Base-by-base conservation (phyloP, 148 eudicot species). In the Nepenthes mirabilis region DNA sequence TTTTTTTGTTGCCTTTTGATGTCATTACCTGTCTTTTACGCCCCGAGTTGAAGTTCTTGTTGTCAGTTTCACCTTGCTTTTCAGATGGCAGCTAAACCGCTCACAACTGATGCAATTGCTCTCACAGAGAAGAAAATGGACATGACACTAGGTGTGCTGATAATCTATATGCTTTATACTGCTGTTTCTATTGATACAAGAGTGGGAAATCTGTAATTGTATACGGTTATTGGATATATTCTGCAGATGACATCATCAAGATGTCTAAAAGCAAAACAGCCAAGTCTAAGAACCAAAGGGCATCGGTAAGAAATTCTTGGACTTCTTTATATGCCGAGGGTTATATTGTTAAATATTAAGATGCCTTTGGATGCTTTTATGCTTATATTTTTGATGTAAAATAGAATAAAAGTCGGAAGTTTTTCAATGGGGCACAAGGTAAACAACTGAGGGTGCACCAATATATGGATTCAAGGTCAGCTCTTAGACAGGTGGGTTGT, bases 51-150 rank as follows among this genome's bases (percentile, higher is more conserved):
- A 40, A 40, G 8, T 3, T 40, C 4, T 4, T 40, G 45, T 4
- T 40, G 45, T 8, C 4, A 40, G 1, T 40, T 40, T 40, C 45
- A 40, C 52, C 11, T 49, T 49, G 52, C 52, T 49, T 49, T 70
- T 45, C 78, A 91, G 96, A 93, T 93, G 98, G 88, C 87, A 9
- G 65, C 89, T 50, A 80, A 80, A 71, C 87, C 87, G 40, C 76
- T 88, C n/a, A 77, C 87, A 34, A 80, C 51, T 43, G 95, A 84
- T 72, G 81, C 95, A 14, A 77, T 93, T 56, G 96, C 96, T 57
- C 71, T 86, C 52, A 88, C 98, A 3, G 98, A 88, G 76, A 93
- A 93, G 81, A 93, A 93, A 78, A 84, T 93, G 95, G 83, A 80
- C 68, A 93, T 93, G 98, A 67, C 83, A 56, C 73, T 93, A 72